Base-by-base conservation (phyloP, 257 asterid species). In the Hygrophila difformis region DNA sequence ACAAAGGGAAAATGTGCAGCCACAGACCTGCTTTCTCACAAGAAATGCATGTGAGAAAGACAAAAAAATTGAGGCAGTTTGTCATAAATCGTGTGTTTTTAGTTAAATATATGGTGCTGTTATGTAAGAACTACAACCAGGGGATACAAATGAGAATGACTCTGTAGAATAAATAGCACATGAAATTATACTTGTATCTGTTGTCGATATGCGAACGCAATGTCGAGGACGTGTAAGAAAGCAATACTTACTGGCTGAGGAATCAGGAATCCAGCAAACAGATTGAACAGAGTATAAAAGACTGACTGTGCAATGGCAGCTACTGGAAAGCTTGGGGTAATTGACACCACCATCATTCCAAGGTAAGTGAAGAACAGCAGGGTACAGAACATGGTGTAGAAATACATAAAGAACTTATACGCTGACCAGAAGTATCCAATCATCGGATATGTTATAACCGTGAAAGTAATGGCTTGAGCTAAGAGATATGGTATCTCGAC, bases 331-430 rank as follows among this genome's bases (percentile, higher is more conserved):
- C 55, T 79, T 33, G 84, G 78, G 0, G 84, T 75, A 8, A 79
- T 70, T 0, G 84, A 35, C 8, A 79, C 51, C 59, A 79, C n/a
- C 70, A 75, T 39, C 84, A 79, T 75, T 1, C 84, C 89, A 5
- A 79, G 48, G 55, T 69, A 79, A 6, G 67, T 72, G 69, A 51
- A 75, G 67, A 58, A 79, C 23, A 75, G 49, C 38, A 79, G 40
- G 0, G 84, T 57, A 35, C 75, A 66, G 35, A 79, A 75, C 66
- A 61, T 72, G 0, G 67, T 6, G 53, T 75, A 75, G 36, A 67
- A 55, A 28, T 66, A 75, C 78, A 75, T 71, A 16, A 75, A 66
- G 8, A 78, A 52, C 69, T 78, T 78, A 18, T 63, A 71, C 0
- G 28, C 78, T 6, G 76, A 55, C 72, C 66, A 64, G 44, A 63